Base-by-base conservation (phyloP, 805 yeast species). In the Suhomyces sp. region DNA sequence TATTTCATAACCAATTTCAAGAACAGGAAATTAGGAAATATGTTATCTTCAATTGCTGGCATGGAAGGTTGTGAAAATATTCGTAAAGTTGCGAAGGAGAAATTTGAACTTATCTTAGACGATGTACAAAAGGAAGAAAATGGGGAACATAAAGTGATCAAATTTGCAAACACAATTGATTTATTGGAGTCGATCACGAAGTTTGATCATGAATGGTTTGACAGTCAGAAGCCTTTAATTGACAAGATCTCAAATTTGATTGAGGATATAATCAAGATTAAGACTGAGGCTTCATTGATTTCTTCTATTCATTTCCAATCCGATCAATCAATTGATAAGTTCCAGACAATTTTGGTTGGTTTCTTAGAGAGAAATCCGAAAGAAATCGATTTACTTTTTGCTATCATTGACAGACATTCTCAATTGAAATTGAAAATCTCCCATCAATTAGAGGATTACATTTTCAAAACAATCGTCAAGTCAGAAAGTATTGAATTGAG, bases 81-180 rank as follows among this genome's bases (percentile, higher is more conserved):
- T 26, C 75, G 88, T 32, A 64, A 65, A 9, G 64, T 68, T 10
- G 74, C 83, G 10, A 76, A 76, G 33, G 67, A 65, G 3, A 77
- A 81, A 39, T 53, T 88, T 19, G 58, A 54, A 4, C 60, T 56
- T 1, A 70, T 85, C 44, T 60, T 72, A 42, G 65, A 69, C 25
- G 67, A 71, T 40, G 66, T 77, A 35, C 45, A 65, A 8, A 65
- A 69, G 6, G 86, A 79, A 46, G 47, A 70, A 2, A 64, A 70
- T 20, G 67, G 66, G 10, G 85, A 78, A 31, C 63, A 68, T 12
- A 79, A 76, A 49, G 76, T 81, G 31, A 64, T 74, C 5, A 83
- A 81, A 44, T 77, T 86, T 52, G 81, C 90, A 12, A 90, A 88
- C 50, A 63, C 83, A 43, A 70, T 87, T 27, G 90, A 85, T 50